Base-by-base conservation (phyloP, 2,329 filamentous ascomycete species). In the Trichophyton rubrum region DNA sequence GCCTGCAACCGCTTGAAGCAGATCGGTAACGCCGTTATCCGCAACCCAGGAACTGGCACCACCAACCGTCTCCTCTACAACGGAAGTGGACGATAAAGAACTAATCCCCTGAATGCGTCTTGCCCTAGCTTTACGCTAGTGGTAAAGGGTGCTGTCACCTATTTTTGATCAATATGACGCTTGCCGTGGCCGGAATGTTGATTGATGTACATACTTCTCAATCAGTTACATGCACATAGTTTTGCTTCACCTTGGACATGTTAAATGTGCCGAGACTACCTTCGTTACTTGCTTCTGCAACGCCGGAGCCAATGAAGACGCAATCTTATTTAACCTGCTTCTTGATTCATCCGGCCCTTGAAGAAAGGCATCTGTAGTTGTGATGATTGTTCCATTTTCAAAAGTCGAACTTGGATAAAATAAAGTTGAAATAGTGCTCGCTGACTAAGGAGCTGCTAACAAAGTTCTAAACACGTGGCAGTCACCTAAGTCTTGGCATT, bases 1-100 rank as follows among this genome's bases (percentile, higher is more conserved):
- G 77, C 83, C 59, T 73, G 72, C 43, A 64, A 74, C 62, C 74
- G 77, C 64, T 79, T 86, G 68, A 79, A 79, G 73, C 69, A 74
- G 63, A 77, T 86, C 33, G 83, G 81, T 47, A 66, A 66, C 20
- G 62, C 60, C 41, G 65, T 66, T 58, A 62, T 71, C 60, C 63
- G 58, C 8, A 63, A 66, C 60, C 61, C 65, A 6, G 61, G 62
- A 30, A 8, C 66, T 17, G 66, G 64, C 56, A 70, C 69, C 62
- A 67, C 68, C 22, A 68, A 66, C 58, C 41, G 64, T 47, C 68
- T 72, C 60, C 67, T 68, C 2, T 70, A 66, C 59, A 72, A 71
- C 57, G 70, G 69, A 55, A 55, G 51, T n/a, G 51, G 51, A 7
- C 9, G 8, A 55, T 55, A 55, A 27, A 55, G 51, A 4, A 27